Base-by-base conservation (phyloP, 164 flowering plant species). In the Annona squamosa region DNA sequence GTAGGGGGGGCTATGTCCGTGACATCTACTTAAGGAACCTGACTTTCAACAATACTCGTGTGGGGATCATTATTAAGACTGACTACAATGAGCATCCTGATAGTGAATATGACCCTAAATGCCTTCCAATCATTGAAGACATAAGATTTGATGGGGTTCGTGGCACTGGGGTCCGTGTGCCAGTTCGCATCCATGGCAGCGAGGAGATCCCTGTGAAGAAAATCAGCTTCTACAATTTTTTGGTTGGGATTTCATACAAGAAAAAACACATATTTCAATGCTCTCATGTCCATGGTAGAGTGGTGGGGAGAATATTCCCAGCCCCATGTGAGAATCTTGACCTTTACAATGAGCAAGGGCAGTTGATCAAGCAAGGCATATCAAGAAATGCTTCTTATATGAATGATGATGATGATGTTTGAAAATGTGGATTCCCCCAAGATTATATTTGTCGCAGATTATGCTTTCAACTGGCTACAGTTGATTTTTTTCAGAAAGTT, bases 31-130 rank as follows among this genome's bases (percentile, higher is more conserved):
- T 91, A 77, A 74, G 86, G 45, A 91, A 93, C 72, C 65, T 95
- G 42, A 89, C 95, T 37, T 87, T 95, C 57, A 90, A 90, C 65
- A 84, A 87, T 74, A 91, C 90, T 37, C 85, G 98, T 2, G 98
- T 95, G 26, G 98, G 99, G 3, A 90, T 95, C 65, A 89, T 92
- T 65, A 84, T 93, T 71, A 95, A 90, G 75, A 93, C 98, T 0
- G 92, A 95, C 78, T 95, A 93, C 90, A 91, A 93, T 73, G 97
- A 93, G 78, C 99, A 95, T 79, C 91, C 99, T 5, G 97, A 94
- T 65, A 87, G 78, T 1, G 89, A 83, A 17, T 95, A 77, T 65
- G 92, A 95, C 66, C 94, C 78, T 61, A 87, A 86, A 63, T 97
- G 96, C 13, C 71, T 84, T 26, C 99, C 99, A 6, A 73, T 81